Evolutionary conservation across 805 yeast genomes (phyloP).

Genomic region (Metschnikowia lunata): DNA sequence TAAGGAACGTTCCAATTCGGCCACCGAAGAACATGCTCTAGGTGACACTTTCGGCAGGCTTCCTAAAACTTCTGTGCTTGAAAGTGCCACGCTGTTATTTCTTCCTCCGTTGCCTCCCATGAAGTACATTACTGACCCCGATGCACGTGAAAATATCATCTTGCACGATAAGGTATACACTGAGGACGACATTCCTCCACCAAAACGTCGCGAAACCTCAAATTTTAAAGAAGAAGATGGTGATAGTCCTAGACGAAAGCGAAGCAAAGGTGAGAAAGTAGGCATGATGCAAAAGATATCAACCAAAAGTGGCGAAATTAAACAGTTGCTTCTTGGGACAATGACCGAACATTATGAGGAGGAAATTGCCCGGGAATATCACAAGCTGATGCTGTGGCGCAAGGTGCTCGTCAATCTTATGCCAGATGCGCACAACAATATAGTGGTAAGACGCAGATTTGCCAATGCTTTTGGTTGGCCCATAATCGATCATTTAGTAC

Average conservation of each 20-base stretch:
- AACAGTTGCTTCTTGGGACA: constrained; percentile 14
- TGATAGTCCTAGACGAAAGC: not conserved
- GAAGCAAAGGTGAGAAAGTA: constrained; percentile 3
- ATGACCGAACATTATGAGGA: constrained; percentile 57
- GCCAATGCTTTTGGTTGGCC: constrained; percentile 96
- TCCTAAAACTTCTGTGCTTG: constrained; percentile 72
- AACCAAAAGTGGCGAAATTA: constrained; percentile 16
- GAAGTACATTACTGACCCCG: constrained; percentile 65
- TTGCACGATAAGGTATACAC: constrained; percentile 77
- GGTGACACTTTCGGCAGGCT: constrained; percentile 21
- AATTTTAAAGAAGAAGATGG: not conserved
- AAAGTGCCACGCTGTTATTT: constrained; percentile 72
- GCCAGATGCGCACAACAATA: constrained; percentile 95
- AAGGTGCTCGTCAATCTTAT: constrained; percentile 80
- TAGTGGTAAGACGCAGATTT: constrained; percentile 81
- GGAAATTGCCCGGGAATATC: constrained; percentile 85
- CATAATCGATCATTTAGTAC: constrained; percentile 76
- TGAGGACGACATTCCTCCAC: constrained; percentile 46
- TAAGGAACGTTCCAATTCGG: constrained; percentile 3
- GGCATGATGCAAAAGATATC: constrained; percentile 15
- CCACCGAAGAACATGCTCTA: constrained; percentile 1
- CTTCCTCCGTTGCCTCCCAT: constrained; percentile 77
- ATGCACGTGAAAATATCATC: constrained; percentile 57
- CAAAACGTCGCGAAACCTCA: not conserved
- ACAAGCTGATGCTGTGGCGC: constrained; percentile 79